Percentiles rank a stretch among this genome's conserved stretches.
These are phyloP conservation scores for Discostella pseudostelligera DNA, from an alignment of 108 stramenopile genomes.

Conservation along the genomic window DNA sequence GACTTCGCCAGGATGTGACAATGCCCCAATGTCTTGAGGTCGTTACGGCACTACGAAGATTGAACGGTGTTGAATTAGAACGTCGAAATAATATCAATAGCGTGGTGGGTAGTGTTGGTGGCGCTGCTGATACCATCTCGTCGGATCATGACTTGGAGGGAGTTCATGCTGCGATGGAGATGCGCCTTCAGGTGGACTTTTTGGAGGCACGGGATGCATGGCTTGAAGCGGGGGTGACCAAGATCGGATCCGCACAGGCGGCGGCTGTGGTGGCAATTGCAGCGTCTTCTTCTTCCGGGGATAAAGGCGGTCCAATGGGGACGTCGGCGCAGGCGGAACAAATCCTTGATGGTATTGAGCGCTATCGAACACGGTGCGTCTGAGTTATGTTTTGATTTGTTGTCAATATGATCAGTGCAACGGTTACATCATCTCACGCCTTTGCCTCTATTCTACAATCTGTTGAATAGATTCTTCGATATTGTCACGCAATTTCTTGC, in stretches of 20 bases:
- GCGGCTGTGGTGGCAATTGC: slow-evolving; percentile 13
- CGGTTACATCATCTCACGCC: background rate
- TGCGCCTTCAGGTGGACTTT: slow-evolving; percentile 81
- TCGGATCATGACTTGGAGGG: slow-evolving; percentile 54
- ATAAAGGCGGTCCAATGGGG: slow-evolving; percentile 17
- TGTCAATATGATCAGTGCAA: background rate
- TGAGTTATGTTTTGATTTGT: slow-evolving; percentile 9
- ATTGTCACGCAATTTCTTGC: slow-evolving; percentile 87
- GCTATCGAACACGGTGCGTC: slow-evolving; percentile 76
- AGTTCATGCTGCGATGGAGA: slow-evolving; percentile 75
- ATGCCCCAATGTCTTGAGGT: slow-evolving; percentile 88
- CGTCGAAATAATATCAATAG: slow-evolving; percentile 37
- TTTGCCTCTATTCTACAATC: background rate
- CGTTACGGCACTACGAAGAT: slow-evolving; percentile 75
- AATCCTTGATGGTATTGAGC: slow-evolving; percentile 82
- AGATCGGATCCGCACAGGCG: slow-evolving; percentile 41
- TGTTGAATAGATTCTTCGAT: slow-evolving; percentile 69
- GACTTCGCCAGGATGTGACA: slow-evolving; percentile 74
- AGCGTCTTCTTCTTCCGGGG: slow-evolving; percentile 20
- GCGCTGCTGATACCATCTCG: slow-evolving; percentile 16
- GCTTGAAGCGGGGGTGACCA: slow-evolving; percentile 58
- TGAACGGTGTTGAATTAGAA: slow-evolving; percentile 85
- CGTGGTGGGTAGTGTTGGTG: slow-evolving; percentile 5
- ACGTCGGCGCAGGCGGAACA: slow-evolving; percentile 60
- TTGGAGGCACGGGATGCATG: slow-evolving; percentile 83